Evolutionary conservation across 129 eudicot species (phyloP).

Genomic region (Deinandra increscens): DNA sequence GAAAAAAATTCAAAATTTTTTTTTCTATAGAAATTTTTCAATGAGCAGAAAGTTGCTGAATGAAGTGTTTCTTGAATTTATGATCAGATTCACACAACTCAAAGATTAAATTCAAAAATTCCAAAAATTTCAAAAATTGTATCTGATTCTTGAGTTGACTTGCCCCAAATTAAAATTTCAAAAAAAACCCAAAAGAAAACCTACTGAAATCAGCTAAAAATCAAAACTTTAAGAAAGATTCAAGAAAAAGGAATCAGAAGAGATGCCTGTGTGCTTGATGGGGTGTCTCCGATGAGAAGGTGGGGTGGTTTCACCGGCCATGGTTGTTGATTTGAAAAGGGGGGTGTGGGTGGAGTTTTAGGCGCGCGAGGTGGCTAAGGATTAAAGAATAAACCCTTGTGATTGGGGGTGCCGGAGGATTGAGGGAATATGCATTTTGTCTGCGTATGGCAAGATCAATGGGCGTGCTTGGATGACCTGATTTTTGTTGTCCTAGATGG

Average conservation of each 20-base stretch:
- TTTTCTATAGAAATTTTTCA: too few species aligned
- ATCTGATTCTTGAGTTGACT: not conserved
- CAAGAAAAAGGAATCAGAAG: too few species aligned
- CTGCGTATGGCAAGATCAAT: constrained; percentile 1
- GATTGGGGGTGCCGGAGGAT: not conserved
- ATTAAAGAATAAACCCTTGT: not conserved
- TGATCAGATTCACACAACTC: too few species aligned
- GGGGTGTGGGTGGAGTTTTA: constrained; percentile 2
- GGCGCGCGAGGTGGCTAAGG: too few species aligned
- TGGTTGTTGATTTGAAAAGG: constrained; percentile 25
- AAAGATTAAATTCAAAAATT: too few species aligned
- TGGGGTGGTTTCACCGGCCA: constrained; percentile 64
- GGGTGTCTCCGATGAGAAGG: constrained; percentile 62
- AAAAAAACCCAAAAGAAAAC: not conserved
- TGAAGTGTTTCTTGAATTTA: not conserved
- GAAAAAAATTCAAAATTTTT: too few species aligned
- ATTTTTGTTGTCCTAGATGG: constrained; percentile 10
- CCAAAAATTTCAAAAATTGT: too few species aligned
- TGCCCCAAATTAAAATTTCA: constrained; percentile 21
- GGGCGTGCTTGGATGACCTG: constrained; percentile 11
- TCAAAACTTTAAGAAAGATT: not conserved
- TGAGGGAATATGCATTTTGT: constrained; percentile 17
- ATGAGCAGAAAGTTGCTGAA: not conserved
- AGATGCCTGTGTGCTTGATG: constrained; percentile 65
- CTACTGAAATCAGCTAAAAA: not conserved